These are phyloP conservation scores for Fusarium protoensiforme DNA, from an alignment of 2,329 filamentous ascomycete genomes.

Conservation along the genomic window DNA sequence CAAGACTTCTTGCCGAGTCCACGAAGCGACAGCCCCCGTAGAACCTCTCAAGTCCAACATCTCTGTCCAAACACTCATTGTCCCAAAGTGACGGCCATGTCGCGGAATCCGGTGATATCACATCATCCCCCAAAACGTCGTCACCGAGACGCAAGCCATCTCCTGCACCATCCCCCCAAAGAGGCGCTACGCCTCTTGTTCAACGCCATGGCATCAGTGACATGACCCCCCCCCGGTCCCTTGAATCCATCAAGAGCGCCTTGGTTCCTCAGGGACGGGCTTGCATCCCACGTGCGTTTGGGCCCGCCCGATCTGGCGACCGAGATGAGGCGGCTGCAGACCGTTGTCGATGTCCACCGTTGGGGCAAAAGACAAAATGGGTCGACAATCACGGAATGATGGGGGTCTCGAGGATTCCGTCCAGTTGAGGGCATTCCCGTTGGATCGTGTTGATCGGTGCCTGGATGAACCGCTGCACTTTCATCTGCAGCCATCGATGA, in stretches of 20 bases:
- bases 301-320: slow-evolving; percentile 35
- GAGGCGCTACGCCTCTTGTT: slow-evolving; percentile 7
- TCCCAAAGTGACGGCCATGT: background rate
- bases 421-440: slow-evolving; percentile 16
- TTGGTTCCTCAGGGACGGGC: slow-evolving; percentile 5
- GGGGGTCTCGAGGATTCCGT: background rate
- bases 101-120: background rate
- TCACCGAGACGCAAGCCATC: slow-evolving; percentile 13
- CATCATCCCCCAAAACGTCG: background rate
- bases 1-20: slow-evolving; percentile 1
- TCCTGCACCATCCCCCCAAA: background rate
- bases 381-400: background rate
- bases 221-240: background rate
- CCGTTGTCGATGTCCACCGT: background rate
- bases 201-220: background rate
- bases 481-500: background rate
- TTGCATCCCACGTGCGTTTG: slow-evolving; percentile 29
- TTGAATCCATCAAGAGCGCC: background rate
- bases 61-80: background rate
- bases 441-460: background rate
- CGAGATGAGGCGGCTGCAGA: slow-evolving; percentile 16
- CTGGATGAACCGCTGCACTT: background rate
- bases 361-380: background rate
- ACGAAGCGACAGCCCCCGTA: background rate
- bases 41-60: background rate